Evolutionary conservation across 495 filamentous ascomycete species (phyloP).

Genomic region (Geopyxis carbonaria): DNA sequence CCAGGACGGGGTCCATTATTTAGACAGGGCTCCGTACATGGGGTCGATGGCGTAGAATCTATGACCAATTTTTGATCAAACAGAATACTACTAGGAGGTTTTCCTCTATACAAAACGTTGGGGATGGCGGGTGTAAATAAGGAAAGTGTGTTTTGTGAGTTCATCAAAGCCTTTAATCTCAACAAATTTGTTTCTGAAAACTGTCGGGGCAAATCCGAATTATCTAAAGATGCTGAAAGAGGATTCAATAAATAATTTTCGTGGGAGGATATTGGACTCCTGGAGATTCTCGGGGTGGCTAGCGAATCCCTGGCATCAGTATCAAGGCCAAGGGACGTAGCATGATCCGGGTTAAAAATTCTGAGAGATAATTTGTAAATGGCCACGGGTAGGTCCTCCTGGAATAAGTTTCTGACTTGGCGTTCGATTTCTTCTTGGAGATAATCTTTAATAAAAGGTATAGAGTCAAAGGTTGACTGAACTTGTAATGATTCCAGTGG

Average conservation of each 20-base stretch:
- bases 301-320: neutral
- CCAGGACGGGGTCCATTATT: slow-evolving; percentile 28
- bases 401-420: slow-evolving; percentile 73
- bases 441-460: slow-evolving; percentile 91
- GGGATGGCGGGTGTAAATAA: slow-evolving; percentile 65
- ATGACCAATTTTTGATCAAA: slow-evolving; percentile 39
- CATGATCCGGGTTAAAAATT: slow-evolving; percentile 58
- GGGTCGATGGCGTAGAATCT: slow-evolving; percentile 35
- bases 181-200: slow-evolving; percentile 78
- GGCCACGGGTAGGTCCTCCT: slow-evolving; percentile 90
- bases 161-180: slow-evolving; percentile 42
- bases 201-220: slow-evolving; percentile 34
- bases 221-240: slow-evolving; percentile 41
- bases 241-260: slow-evolving; percentile 1
- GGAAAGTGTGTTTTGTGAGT: slow-evolving; percentile 69
- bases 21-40: slow-evolving; percentile 9
- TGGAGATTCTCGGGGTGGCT: slow-evolving; percentile 22
- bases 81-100: slow-evolving; percentile 43
- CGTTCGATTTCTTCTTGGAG: slow-evolving; percentile 85
- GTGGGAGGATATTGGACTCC: slow-evolving; percentile 19
- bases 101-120: slow-evolving; percentile 73
- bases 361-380: slow-evolving; percentile 79
- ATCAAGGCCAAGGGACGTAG: neutral
- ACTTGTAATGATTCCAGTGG: slow-evolving; percentile 92
- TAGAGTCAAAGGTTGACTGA: slow-evolving; percentile 91